A percentile compares a stretch with the other conserved stretches of the same genome.
Evolutionary conservation across 2,329 filamentous ascomycete genomes (phyloP).

Genomic region (Monosporascus sp.): DNA sequence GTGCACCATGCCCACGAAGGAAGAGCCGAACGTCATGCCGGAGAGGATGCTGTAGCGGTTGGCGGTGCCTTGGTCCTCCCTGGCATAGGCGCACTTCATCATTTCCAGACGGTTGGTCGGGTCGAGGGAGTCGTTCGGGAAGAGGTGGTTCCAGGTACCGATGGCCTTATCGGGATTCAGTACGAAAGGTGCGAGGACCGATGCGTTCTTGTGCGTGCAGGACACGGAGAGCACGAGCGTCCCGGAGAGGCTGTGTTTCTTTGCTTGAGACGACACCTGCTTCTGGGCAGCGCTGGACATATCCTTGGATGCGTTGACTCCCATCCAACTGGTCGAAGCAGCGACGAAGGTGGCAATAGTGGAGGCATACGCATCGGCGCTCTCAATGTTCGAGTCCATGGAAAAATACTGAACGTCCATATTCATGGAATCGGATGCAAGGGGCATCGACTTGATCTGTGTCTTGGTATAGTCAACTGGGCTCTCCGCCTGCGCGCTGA

Average conservation of each 20-base stretch:
- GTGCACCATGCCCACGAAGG: slow-evolving; percentile 14
- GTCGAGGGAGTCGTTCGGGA: slow-evolving; percentile 4
- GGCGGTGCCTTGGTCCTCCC: neutral
- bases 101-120: neutral
- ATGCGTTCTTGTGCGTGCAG: slow-evolving; percentile 13
- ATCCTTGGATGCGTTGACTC: slow-evolving; percentile 2
- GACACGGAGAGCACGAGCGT: slow-evolving; percentile 10
- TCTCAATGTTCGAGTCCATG: slow-evolving; percentile 6
- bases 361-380: slow-evolving; percentile 1
- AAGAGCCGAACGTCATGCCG: slow-evolving; percentile 12
- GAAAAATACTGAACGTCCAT: slow-evolving; percentile 15
- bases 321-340: slow-evolving; percentile 3
- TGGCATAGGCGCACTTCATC: too few relatives aligned
- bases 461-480: slow-evolving; percentile 10
- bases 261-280: slow-evolving; percentile 5
- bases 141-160: slow-evolving; percentile 8
- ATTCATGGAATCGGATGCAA: slow-evolving; percentile 11
- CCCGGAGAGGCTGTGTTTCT: slow-evolving; percentile 7
- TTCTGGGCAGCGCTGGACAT: slow-evolving; percentile 3
- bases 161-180: slow-evolving; percentile 11
- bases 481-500: slow-evolving; percentile 4
- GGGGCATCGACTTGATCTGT: slow-evolving; percentile 11
- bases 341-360: slow-evolving; percentile 3
- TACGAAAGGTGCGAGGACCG: slow-evolving; percentile 9
- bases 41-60: slow-evolving; percentile 10